A percentile compares a stretch with the other conserved stretches of the same genome.
Evolutionary conservation across 192 early-diverging fungal species (phyloP).

Genomic region (Coemansia sp.): DNA sequence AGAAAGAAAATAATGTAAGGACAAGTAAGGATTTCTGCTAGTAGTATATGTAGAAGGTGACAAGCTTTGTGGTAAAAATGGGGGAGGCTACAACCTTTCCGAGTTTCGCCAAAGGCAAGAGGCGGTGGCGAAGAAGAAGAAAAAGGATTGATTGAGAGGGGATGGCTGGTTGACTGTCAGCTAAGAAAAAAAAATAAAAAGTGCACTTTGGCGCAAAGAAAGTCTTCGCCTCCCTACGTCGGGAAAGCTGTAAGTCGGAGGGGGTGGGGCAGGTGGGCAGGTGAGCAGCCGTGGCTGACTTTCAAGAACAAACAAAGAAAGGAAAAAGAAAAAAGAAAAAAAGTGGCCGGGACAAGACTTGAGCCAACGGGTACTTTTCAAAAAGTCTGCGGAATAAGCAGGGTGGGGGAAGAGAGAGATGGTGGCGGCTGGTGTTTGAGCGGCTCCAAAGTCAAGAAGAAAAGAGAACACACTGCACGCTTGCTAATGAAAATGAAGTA

Average conservation of each 20-base stretch:
- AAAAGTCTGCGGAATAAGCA: constrained; percentile 20
- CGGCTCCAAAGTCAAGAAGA: neutral
- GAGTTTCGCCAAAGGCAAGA: constrained; percentile 10
- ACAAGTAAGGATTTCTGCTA: neutral
- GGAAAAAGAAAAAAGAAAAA: neutral
- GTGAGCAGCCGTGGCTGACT: constrained; percentile 1
- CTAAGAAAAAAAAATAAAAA: constrained; percentile 8
- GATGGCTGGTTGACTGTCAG: constrained; percentile 4
- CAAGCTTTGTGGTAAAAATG: constrained; percentile 4
- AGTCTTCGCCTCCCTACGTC: constrained; percentile 7
- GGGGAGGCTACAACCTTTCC: neutral
- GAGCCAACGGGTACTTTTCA: neutral
- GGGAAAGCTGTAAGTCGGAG: constrained; percentile 4
- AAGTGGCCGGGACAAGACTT: constrained; percentile 1
- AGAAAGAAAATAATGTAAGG: constrained; percentile 14
- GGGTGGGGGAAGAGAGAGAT: neutral
- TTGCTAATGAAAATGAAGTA: constrained; percentile 7
- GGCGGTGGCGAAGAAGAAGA: constrained; percentile 11
- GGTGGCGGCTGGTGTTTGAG: neutral
- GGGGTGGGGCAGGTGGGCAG: neutral
- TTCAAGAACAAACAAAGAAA: constrained; percentile 14
- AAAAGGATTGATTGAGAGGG: neutral
- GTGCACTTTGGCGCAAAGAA: constrained; percentile 8
- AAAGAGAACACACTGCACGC: neutral
- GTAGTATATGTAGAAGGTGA: neutral